Percentiles rank a stretch among this genome's conserved stretches.
Conservation (phyloP, 257 asterid genomes). For the Lithospermum erythrorhizon region DNA sequence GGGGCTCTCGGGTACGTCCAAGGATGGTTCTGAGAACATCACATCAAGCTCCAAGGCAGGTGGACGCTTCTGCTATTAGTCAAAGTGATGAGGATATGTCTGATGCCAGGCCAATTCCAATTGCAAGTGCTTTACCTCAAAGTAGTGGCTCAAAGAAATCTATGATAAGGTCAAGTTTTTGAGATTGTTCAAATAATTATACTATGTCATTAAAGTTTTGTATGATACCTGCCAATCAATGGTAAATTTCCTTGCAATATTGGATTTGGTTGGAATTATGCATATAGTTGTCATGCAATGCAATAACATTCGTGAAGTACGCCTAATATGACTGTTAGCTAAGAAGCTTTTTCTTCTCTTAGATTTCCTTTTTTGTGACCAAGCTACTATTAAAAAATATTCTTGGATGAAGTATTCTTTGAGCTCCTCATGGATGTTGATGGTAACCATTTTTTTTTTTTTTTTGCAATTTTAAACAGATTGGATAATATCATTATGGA, state of each 20-base stretch:
- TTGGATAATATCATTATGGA: slow-evolving; percentile 87
- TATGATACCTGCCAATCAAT: not conserved
- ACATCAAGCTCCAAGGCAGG: slow-evolving; percentile 49
- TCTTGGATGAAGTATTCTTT: slow-evolving; percentile 6
- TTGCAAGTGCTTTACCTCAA: slow-evolving; percentile 69
- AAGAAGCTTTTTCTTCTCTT: not conserved
- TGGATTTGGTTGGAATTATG: not conserved
- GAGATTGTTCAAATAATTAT: too few species aligned
- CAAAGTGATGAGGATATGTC: slow-evolving; percentile 69
- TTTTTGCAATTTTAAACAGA: slow-evolving; percentile 28
- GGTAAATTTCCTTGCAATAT: not conserved
- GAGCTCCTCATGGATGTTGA: slow-evolving; percentile 11
- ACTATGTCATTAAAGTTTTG: not conserved
- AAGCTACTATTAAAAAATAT: not conserved
- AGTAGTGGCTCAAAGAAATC: slow-evolving; percentile 69
- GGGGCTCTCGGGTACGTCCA: slow-evolving; percentile 91
- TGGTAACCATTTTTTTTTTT: slow-evolving; percentile 11
- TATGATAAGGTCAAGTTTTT: slow-evolving; percentile 46
- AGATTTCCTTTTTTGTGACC: not conserved
- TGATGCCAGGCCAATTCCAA: slow-evolving; percentile 43
- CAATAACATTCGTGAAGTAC: not conserved
- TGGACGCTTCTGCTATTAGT: slow-evolving; percentile 26
- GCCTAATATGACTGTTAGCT: not conserved
- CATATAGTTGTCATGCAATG: not conserved
- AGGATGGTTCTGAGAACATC: slow-evolving; percentile 64